Evolutionary conservation across 805 yeast genomes (phyloP).

Genomic region (Candida incommunis): DNA sequence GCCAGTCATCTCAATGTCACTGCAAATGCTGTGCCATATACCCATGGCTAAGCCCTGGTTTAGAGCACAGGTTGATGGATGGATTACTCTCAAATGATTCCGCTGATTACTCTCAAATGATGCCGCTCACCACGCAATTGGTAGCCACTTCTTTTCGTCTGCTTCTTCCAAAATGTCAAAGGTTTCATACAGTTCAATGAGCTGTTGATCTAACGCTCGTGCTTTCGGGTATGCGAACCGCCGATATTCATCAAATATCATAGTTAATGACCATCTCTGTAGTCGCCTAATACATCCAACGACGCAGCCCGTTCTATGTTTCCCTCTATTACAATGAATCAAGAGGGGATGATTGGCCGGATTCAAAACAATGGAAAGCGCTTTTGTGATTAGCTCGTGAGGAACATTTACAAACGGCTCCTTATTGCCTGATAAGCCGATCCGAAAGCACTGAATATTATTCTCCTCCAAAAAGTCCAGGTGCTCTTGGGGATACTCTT

Average conservation of each 20-base stretch:
- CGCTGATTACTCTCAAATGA: too few species aligned
- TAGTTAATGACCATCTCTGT: conserved; percentile 85
- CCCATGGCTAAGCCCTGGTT: too few species aligned
- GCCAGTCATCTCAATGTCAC: too few species aligned
- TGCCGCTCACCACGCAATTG: background rate
- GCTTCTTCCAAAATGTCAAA: conserved; percentile 35
- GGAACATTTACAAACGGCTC: conserved; percentile 29
- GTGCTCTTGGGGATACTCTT: conserved; percentile 76
- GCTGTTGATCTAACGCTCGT: conserved; percentile 89
- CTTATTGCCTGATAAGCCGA: conserved; percentile 90
- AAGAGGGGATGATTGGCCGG: conserved; percentile 85
- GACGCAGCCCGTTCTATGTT: conserved; percentile 91
- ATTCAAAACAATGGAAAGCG: conserved; percentile 64
- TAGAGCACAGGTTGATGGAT: too few species aligned
- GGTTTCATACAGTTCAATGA: conserved; percentile 79
- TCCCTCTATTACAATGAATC: conserved; percentile 93
- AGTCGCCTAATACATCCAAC: conserved; percentile 83
- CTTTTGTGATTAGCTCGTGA: conserved; percentile 56
- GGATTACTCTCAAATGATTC: too few species aligned
- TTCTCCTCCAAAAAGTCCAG: conserved; percentile 44
- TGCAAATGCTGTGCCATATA: too few species aligned
- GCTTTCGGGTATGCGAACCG: conserved; percentile 92
- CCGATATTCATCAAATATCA: conserved; percentile 92
- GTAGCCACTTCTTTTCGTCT: background rate
- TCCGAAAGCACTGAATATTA: conserved; percentile 60